Conservation (phyloP, 371 early-diverging fungal genomes). For the Funneliformis caledonium region DNA sequence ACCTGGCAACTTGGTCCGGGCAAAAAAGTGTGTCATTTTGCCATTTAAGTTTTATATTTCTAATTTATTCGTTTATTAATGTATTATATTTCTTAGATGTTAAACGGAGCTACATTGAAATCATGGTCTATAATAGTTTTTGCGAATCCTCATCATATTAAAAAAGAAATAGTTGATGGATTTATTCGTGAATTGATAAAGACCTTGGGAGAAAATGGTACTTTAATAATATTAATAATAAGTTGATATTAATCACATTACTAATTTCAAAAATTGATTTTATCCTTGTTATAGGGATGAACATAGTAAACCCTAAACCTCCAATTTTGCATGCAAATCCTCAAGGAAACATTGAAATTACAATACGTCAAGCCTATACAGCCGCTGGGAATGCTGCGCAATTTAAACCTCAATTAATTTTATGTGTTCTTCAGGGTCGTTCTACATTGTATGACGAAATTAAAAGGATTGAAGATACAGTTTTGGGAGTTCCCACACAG, state of each 20-base stretch:
- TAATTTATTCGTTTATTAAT: constrained; percentile 41
- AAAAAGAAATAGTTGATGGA: constrained; percentile 46
- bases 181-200: constrained; percentile 60
- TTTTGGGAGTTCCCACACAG: constrained; percentile 89
- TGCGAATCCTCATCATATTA: constrained; percentile 44
- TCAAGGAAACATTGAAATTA: constrained; percentile 64
- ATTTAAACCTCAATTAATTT: constrained; percentile 72
- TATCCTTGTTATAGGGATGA: constrained; percentile 58
- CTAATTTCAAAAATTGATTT: neutral
- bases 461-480: constrained; percentile 92
- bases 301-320: constrained; percentile 61
- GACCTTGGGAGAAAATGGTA: constrained; percentile 62
- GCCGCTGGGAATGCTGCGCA: constrained; percentile 71
- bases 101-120: constrained; percentile 71
- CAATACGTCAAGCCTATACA: constrained; percentile 73
- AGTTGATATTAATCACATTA: neutral
- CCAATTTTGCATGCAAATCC: constrained; percentile 76
- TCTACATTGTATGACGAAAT: constrained; percentile 91
- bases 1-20: constrained; percentile 87
- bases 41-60: constrained; percentile 45
- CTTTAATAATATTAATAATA: constrained; percentile 40
- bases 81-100: constrained; percentile 74
- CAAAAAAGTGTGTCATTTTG: constrained; percentile 62
- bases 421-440: constrained; percentile 86
- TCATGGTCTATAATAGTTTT: constrained; percentile 84